Conservation (phyloP, 768 basidiomycete genomes). For the Cystofilobasidium ferigula region DNA sequence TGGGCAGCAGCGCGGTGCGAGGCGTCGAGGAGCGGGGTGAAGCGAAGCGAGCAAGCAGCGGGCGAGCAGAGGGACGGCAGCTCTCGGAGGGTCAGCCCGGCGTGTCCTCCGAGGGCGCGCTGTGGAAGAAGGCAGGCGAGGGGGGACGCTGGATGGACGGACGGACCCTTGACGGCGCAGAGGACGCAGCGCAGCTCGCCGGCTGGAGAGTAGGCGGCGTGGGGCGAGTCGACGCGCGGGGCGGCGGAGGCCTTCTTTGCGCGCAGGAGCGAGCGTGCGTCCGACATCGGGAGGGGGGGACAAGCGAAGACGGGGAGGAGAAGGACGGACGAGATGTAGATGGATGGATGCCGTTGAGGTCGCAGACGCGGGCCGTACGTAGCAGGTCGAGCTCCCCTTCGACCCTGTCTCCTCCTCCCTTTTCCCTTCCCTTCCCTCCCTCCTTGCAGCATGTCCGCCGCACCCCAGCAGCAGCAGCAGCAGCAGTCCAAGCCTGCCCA, state of each 20-base stretch:
- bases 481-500: neutral
- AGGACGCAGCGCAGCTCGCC: slow-evolving; percentile 34
- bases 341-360: neutral
- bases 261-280: slow-evolving; percentile 34
- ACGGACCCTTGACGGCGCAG: slow-evolving; percentile 35
- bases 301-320: neutral
- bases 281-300: slow-evolving; percentile 15
- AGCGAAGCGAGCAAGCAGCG: neutral
- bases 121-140: neutral
- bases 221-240: slow-evolving; percentile 33
- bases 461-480: neutral
- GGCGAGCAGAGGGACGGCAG: neutral
- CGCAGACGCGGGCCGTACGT: too few species aligned
- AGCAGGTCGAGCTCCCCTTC: too few species aligned
- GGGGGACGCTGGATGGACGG: neutral
- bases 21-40: too few species aligned
- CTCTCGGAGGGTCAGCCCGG: too few species aligned
- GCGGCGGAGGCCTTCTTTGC: slow-evolving; percentile 34
- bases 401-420: neutral
- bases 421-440: too few species aligned
- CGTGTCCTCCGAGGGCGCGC: too few species aligned
- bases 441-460: too few species aligned
- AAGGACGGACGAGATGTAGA: neutral
- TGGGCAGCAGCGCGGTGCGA: too few species aligned
- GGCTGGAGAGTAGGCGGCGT: slow-evolving; percentile 31